phyloP scores from a whole-genome alignment of 345 rosid genomes.

The Salix exigua region DNA sequence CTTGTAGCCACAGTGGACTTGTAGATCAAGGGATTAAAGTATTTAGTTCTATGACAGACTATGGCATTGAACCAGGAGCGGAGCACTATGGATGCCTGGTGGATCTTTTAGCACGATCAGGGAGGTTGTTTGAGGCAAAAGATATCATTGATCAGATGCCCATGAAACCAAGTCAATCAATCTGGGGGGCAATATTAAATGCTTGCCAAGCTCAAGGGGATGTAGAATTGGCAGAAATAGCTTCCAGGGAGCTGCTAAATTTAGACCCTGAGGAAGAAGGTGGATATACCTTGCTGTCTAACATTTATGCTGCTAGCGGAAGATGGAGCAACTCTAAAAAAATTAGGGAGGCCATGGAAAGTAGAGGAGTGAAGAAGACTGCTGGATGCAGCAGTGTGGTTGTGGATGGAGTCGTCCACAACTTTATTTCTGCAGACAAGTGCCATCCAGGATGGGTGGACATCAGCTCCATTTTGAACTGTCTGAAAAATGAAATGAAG shows the following conservation, averaged over 20 bases:
- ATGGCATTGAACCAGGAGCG: constrained; percentile 19
- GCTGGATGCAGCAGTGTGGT: constrained; percentile 32
- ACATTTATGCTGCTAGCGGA: constrained; percentile 21
- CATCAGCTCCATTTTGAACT: constrained; percentile 22
- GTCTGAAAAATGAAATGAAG: constrained; percentile 34
- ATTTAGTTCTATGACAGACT: constrained; percentile 9
- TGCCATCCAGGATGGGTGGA: constrained; percentile 43
- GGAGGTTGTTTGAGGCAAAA: constrained; percentile 18
- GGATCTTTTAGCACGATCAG: constrained; percentile 22
- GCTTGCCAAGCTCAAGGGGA: constrained; percentile 19
- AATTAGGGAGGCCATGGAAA: constrained; percentile 19
- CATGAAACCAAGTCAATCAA: constrained; percentile 16
- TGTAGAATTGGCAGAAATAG: constrained; percentile 23
- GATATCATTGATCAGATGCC: constrained; percentile 21
- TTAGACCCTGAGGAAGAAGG: constrained; percentile 24
- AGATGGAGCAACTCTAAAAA: constrained; percentile 15
- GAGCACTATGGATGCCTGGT: constrained; percentile 26
- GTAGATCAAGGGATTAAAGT: constrained; percentile 15
- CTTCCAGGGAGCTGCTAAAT: constrained; percentile 16
- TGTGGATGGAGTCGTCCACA: constrained; percentile 37
- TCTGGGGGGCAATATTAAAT: constrained; percentile 21
- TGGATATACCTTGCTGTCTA: constrained; percentile 20
- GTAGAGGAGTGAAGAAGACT: constrained; percentile 22
- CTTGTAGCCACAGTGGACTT: constrained; percentile 27
- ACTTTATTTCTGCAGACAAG: constrained; percentile 47